phyloP scores from a whole-genome alignment of 2,329 filamentous ascomycete genomes.

The Paraphoma chrysanthemicola region DNA sequence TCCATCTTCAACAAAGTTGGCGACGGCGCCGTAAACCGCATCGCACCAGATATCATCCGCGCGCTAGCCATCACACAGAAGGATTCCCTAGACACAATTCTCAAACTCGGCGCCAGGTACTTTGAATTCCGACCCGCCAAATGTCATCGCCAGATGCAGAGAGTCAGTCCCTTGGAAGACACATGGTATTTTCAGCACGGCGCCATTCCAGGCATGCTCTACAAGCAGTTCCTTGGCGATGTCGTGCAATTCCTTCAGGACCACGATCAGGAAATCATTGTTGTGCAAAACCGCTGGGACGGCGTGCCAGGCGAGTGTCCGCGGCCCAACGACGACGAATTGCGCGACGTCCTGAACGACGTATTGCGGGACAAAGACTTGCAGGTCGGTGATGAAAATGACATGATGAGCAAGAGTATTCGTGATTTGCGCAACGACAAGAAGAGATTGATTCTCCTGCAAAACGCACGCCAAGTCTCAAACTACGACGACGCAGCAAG shows the following conservation, averaged over 20 bases:
- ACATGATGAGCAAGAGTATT: conserved; percentile 35
- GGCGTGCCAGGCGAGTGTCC: conserved; percentile 57
- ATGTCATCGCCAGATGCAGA: conserved; percentile 52
- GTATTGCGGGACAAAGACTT: conserved; percentile 33
- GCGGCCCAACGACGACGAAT: conserved; percentile 51
- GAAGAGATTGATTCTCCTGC: conserved; percentile 36
- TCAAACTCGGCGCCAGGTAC: conserved; percentile 58
- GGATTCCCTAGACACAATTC: conserved; percentile 53
- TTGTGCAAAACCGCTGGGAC: conserved; percentile 60
- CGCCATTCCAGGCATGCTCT: conserved; percentile 59
- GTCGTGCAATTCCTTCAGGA: conserved; percentile 51
- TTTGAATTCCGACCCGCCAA: conserved; percentile 62
- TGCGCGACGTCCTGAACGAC: conserved; percentile 47
- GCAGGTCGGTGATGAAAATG: conserved; percentile 28
- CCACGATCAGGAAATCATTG: conserved; percentile 55
- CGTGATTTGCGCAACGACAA: conserved; percentile 30
- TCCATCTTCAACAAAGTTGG: conserved; percentile 37
- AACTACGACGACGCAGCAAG: conserved; percentile 45
- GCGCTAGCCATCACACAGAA: conserved; percentile 61
- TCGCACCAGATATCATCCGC: conserved; percentile 54
- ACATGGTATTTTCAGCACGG: conserved; percentile 60
- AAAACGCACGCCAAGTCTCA: conserved; percentile 31
- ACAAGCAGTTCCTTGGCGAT: conserved; percentile 52
- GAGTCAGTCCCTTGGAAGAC: conserved; percentile 50
- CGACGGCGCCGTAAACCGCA: conserved; percentile 34